Conservation (phyloP, 768 basidiomycete genomes). For the Rubroboletus satanas region DNA sequence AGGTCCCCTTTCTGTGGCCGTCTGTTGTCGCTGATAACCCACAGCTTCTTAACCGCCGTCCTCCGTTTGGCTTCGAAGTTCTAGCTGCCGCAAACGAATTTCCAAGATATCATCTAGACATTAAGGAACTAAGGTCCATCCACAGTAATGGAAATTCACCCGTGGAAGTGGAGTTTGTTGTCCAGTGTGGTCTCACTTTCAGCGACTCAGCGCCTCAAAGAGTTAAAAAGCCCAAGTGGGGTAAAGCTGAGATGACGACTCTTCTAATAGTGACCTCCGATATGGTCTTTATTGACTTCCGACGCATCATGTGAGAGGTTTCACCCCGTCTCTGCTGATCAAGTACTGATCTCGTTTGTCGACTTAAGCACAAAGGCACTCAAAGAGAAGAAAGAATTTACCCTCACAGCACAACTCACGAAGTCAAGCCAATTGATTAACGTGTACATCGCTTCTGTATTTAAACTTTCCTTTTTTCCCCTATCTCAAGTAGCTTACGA, state of each 20-base stretch:
- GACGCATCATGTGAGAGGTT: conserved; percentile 65
- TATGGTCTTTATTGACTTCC: conserved; percentile 70
- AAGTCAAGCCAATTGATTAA: conserved; percentile 72
- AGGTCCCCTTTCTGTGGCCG: neutral
- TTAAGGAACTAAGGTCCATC: conserved; percentile 45
- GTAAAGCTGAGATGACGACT: conserved; percentile 57
- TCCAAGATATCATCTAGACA: conserved; percentile 56
- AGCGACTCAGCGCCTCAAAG: conserved; percentile 34
- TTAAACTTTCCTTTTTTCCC: neutral
- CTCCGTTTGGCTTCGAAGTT: conserved; percentile 72
- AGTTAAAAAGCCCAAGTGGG: conserved; percentile 43
- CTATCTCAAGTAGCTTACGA: conserved; percentile 11
- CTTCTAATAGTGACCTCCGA: conserved; percentile 78
- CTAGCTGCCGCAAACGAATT: conserved; percentile 57
- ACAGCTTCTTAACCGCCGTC: conserved; percentile 69
- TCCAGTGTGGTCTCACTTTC: conserved; percentile 52
- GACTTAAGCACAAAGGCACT: conserved; percentile 62
- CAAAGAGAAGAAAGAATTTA: conserved; percentile 54
- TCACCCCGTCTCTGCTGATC: neutral
- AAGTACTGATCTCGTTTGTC: conserved; percentile 4
- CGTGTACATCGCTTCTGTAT: conserved; percentile 61
- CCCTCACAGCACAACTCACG: conserved; percentile 53
- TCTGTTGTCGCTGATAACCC: conserved; percentile 3
- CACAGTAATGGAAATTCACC: conserved; percentile 45
- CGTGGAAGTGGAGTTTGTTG: conserved; percentile 52